Base-by-base conservation (phyloP, 2,329 filamentous ascomycete species). In the Aspergillus awamori region DNA sequence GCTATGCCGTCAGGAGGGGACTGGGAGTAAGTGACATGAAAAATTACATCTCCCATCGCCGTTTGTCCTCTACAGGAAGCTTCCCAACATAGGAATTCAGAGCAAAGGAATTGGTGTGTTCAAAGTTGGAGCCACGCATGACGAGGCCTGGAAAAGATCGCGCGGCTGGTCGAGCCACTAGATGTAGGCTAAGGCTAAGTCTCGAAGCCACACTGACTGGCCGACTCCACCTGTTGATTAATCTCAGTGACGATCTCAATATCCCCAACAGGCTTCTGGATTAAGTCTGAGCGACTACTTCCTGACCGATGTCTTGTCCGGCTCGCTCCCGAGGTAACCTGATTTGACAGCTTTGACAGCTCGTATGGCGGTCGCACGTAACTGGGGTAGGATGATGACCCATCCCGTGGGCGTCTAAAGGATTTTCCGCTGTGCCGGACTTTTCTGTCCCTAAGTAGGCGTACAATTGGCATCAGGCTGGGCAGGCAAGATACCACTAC, bases 401-500 rank as follows among this genome's bases (percentile, higher is more conserved):
- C 5, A 7, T 22, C 33, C 33, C 2, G 28, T 10, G 13, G 5
- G 5, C 5, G 33, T 13, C 33, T 30, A 20, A 11, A 8, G 3
- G 53, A 15, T 13, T 30, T 55, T 38, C 38, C 15, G 5, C 15
- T 20, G 8, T 5, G 13, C 38, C 2, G 24, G 28, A 10, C 13
- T 8, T 11, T n/a, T 5, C 5, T 43, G 8, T 17, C 38, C 24
- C 11, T 55, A 7, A 43, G 10, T n/a, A 28, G 53, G 8, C 38
- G 36, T 15, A 45, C n/a, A 13, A 55, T 55, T 2, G 53, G 53
- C 53, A 55, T 55, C 24, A 55, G 15, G 26, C 53, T 55, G 8
- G 53, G 53, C 7, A 55, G 38, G 17, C 53, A 55, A 5, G 53
- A 41, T 11, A 55, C 53, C 13, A 55, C 53, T 26, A 55, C 38